Evolutionary conservation across 208 protist species (phyloP).

Genomic region (Wallacemonas rigidus): DNA sequence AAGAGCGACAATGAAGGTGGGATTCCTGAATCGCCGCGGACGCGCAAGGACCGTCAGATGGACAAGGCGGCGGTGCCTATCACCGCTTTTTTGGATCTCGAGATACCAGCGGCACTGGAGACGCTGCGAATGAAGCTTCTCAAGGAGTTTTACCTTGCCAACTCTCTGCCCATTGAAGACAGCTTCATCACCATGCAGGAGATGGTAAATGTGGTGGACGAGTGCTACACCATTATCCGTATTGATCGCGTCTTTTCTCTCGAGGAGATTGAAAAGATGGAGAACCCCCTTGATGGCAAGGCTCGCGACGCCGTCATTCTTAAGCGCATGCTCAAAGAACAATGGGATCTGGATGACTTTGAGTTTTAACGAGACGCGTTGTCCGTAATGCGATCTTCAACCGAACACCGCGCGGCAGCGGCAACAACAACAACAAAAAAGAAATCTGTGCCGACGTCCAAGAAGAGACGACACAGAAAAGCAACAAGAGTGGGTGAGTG

Average conservation of each 20-base stretch:
- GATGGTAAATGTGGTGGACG: slow-evolving; percentile 83
- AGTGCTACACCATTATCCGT: slow-evolving; percentile 67
- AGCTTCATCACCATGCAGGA: slow-evolving; percentile 84
- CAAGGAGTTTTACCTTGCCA: slow-evolving; percentile 60
- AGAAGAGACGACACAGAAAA: slow-evolving; percentile 7
- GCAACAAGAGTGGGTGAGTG: not conserved
- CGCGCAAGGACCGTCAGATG: slow-evolving; percentile 62
- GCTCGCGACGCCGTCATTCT: slow-evolving; percentile 18
- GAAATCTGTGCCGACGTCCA: slow-evolving; percentile 8
- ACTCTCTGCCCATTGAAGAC: slow-evolving; percentile 72
- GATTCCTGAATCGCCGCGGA: slow-evolving; percentile 59
- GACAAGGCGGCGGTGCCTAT: slow-evolving; percentile 62
- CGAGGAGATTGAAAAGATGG: slow-evolving; percentile 50
- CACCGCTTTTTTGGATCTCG: slow-evolving; percentile 44
- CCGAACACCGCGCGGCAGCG: not conserved
- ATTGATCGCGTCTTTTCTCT: slow-evolving; percentile 51
- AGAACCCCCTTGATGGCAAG: slow-evolving; percentile 27
- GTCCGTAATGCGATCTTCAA: not conserved
- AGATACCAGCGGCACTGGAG: slow-evolving; percentile 70
- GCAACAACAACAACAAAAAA: slow-evolving; percentile 17
- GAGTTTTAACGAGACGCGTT: slow-evolving; percentile 22
- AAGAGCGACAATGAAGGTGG: slow-evolving; percentile 51
- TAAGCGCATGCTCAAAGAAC: slow-evolving; percentile 33
- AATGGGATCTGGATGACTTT: slow-evolving; percentile 30
- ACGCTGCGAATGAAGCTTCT: slow-evolving; percentile 49